Percentiles rank a stretch among this genome's conserved stretches.
phyloP scores from a whole-genome alignment of 495 filamentous ascomycete genomes.

The Xylaria grammica region DNA sequence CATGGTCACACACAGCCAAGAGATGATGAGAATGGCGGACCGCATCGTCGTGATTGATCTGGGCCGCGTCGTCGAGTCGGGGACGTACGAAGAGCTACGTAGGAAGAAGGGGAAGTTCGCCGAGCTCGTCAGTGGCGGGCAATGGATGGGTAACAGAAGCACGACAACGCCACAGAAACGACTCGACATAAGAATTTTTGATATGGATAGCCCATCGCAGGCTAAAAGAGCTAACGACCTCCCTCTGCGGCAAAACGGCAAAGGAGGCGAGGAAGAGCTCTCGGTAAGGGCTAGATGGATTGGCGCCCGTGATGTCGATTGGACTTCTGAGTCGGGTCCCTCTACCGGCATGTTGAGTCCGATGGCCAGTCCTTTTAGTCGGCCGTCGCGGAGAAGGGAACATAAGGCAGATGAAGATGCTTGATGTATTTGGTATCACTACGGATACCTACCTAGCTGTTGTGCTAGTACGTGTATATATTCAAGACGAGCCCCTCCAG shows the following conservation, averaged over 20 bases:
- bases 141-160: conserved; percentile 31
- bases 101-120: conserved; percentile 40
- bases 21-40: conserved; percentile 84
- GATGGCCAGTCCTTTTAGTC: conserved; percentile 31
- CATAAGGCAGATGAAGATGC: conserved; percentile 21
- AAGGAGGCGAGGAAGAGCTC: conserved; percentile 19
- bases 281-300: conserved; percentile 28
- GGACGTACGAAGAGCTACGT: conserved; percentile 62
- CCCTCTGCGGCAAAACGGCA: conserved; percentile 23
- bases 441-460: not conserved
- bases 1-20: conserved; percentile 76
- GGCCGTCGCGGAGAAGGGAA: conserved; percentile 29
- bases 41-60: conserved; percentile 71
- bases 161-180: not conserved
- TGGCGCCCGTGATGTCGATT: conserved; percentile 27
- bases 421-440: conserved; percentile 9
- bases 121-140: conserved; percentile 41
- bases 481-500: not conserved
- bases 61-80: conserved; percentile 70
- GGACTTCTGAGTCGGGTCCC: conserved; percentile 28
- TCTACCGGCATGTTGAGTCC: conserved; percentile 35
- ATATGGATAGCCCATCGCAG: not conserved
- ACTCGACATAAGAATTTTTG: not conserved
- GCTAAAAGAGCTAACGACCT: conserved; percentile 17
- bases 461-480: not conserved